phyloP scores from a whole-genome alignment of 129 eudicot genomes.

The Helianthus tuberosus region DNA sequence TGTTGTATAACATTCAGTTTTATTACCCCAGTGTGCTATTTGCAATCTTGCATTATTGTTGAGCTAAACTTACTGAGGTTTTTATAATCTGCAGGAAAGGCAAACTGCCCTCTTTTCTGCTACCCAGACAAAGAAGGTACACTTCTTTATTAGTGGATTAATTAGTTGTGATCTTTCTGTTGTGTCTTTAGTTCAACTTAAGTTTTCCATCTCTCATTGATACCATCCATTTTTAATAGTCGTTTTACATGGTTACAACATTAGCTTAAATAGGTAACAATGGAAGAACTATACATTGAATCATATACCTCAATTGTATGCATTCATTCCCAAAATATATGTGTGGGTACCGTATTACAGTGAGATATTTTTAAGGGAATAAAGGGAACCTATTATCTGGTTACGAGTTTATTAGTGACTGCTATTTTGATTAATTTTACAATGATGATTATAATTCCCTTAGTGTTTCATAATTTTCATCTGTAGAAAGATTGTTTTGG shows the following conservation, averaged over 20 bases:
- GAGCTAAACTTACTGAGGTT: constrained; percentile 15
- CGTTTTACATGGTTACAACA: background rate
- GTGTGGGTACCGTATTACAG: no score
- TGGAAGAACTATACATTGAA: no score
- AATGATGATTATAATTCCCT: background rate
- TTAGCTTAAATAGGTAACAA: no score
- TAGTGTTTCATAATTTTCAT: background rate
- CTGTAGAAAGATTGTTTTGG: background rate
- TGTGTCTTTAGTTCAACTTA: background rate
- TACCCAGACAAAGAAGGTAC: constrained; percentile 90
- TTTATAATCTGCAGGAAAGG: constrained; percentile 52
- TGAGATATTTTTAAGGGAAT: background rate
- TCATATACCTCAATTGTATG: no score
- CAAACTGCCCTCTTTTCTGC: constrained; percentile 96
- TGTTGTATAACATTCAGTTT: background rate
- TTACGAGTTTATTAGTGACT: background rate
- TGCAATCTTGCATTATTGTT: background rate
- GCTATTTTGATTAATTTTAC: background rate
- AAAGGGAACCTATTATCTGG: background rate
- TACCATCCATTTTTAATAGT: background rate
- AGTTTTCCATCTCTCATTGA: background rate
- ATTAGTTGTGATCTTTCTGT: background rate
- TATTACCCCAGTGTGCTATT: background rate
- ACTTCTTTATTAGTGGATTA: background rate
- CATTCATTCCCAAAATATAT: no score